Base-by-base conservation (phyloP, 192 early-diverging fungal species). In the Fimicolochytrium jonesii region DNA sequence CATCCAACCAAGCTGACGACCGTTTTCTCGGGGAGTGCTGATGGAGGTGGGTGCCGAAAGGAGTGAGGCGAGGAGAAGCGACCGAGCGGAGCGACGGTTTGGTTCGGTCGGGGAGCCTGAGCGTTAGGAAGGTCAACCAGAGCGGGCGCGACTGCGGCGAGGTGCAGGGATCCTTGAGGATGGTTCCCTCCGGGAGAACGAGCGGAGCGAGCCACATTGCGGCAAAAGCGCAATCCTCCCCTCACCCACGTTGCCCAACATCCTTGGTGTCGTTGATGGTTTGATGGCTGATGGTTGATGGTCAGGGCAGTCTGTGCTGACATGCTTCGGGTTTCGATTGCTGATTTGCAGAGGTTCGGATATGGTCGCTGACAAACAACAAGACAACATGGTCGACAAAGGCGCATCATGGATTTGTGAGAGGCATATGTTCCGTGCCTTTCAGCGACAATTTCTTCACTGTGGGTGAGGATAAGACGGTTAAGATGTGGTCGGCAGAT, bases 401-500 rank as follows among this genome's bases (percentile, higher is more conserved):
- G 61, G 57, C 71, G 70, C 95, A 99, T 61, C 82, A 86, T 48
- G 84, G 90, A 17, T 91, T 94, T 71, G 91, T 97, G 10, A 85
- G 85, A 51, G 97, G 97, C 15, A 77, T 95, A 9, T 82, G 86
- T 60, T 76, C 83, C 49, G 77, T 91, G 31, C 83, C 88, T 7
- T 72, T 78, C 36, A 78, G 78, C 20, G 77, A 75, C 10, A 78
- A 81, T 15, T 96, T 95, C 72, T 52, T 98, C 46, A 91, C 93
- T n/a, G 92, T 91, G 20, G 95, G 93, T 0, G 83, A 88, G 1
- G 97, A 99, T 77, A 94, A 92, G 69, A 88, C 88, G 9, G 90
- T 92, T 56, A 95, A 97, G 72, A 84, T 99, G 42, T 99, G 95
- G 95, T 79, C 87, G 46, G 79, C 77, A 23, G 73, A 73, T 43